Evolutionary conservation across 257 asterid species (phyloP).

Genomic region (Nicotiana sylvestris): DNA sequence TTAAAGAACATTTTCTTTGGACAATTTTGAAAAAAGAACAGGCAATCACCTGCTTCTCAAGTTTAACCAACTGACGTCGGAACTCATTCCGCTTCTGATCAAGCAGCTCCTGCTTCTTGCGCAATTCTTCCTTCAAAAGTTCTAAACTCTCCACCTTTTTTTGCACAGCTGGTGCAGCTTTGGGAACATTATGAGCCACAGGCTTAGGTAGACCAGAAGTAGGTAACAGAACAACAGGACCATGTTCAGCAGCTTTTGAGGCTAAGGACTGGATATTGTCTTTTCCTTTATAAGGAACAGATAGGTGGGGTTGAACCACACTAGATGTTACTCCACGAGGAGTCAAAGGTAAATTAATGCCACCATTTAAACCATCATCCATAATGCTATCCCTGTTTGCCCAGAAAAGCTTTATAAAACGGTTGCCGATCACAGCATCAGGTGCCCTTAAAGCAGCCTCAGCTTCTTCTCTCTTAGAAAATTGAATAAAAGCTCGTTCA

Average conservation of each 20-base stretch:
- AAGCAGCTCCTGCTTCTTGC: constrained; percentile 96
- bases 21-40: constrained; percentile 17
- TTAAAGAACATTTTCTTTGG: background rate
- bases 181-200: constrained; percentile 38
- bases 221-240: constrained; percentile 29
- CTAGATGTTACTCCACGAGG: constrained; percentile 26
- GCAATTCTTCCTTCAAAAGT: constrained; percentile 86
- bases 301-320: constrained; percentile 31
- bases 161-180: constrained; percentile 56
- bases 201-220: constrained; percentile 43
- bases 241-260: constrained; percentile 25
- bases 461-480: constrained; percentile 87
- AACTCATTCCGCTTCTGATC: constrained; percentile 85
- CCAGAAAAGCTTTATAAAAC: constrained; percentile 94
- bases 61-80: constrained; percentile 61
- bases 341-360: constrained; percentile 25
- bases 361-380: constrained; percentile 48
- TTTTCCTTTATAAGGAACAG: constrained; percentile 40
- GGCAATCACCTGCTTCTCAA: constrained; percentile 68
- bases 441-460: constrained; percentile 87
- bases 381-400: constrained; percentile 84
- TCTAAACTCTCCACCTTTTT: constrained; percentile 77
- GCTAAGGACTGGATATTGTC: constrained; percentile 42
- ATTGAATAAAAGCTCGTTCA: constrained; percentile 88
- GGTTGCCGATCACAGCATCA: constrained; percentile 97